Evolutionary conservation across 139 green algal species (phyloP), one percentile per base, ranked within the genome.

Genomic region (Picocystis salinarum): DNA sequence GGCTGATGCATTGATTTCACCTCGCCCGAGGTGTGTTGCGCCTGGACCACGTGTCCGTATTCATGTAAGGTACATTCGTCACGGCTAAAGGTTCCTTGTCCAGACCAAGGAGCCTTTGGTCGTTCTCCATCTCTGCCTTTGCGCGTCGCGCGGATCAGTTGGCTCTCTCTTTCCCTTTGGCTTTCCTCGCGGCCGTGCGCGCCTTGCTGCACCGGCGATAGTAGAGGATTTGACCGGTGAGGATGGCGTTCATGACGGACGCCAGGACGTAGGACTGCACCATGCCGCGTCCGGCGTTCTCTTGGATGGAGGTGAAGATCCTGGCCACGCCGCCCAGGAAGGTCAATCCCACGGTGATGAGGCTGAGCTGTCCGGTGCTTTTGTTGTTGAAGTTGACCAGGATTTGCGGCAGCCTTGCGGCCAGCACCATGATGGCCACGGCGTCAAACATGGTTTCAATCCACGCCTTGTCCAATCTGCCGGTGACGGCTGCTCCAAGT

Each of bases 251-350:
- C 20, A 42, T 20, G 7, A 22, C 6, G 36, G 25, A 9, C 7
- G 36, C 6, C 6, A 42, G 36, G 36, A 9, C 7, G 9, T 42
- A 42, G 36, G 24, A 28, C 20, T 42, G 25, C 6, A 42, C 36
- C 76, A 89, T 88, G 15, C 73, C 62, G 1, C 52, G 15, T 1
- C 76, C 76, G 13, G 52, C 69, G 2, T 54, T 45, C 29, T 83
- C 75, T 36, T 84, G 59, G 4, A 75, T 33, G 2, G 53, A 69
- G 3, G 77, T 89, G 56, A 85, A 88, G 3, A 87, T 61, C 17
- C 77, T 56, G 2, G 66, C 69, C 3, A 70, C 17, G 23, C 61
- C 62, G 20, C 77, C 77, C 1, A 59, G 40, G 2, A 62, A 48
- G 51, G 83, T 85, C 30, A 79, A 63, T 9, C 31, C 40, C 28